Percentiles rank a stretch among this genome's conserved stretches.
Conservation (phyloP, 768 basidiomycete species). For the Lactifluus rugatus region DNA sequence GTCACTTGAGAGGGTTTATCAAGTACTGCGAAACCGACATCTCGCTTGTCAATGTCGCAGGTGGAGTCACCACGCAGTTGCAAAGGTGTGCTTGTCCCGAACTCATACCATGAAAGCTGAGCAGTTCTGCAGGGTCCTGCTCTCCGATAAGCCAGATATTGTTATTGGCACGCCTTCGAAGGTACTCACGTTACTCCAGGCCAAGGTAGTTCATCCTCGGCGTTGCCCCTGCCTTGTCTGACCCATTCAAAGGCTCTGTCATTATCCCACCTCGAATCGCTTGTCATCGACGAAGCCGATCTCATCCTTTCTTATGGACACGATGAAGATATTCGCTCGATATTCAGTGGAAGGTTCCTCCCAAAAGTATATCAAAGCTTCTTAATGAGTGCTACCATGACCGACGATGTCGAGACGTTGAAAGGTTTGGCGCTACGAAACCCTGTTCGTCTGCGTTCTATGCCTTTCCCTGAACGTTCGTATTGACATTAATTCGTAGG, state of each 20-base stretch:
- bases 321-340: constrained; percentile 74
- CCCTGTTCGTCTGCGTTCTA: constrained; percentile 50
- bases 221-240: background rate
- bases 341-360: constrained; percentile 57
- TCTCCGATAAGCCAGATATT: constrained; percentile 70
- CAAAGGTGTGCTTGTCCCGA: constrained; percentile 45
- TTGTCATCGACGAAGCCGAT: constrained; percentile 97
- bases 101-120: background rate
- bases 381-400: constrained; percentile 96
- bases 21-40: constrained; percentile 76
- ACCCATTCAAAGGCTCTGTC: constrained; percentile 46
- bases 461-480: background rate
- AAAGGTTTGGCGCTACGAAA: constrained; percentile 82
- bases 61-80: constrained; percentile 58
- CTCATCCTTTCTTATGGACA: constrained; percentile 95
- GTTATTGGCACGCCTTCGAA: constrained; percentile 73
- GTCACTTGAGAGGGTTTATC: constrained; percentile 53
- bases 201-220: constrained; percentile 38
- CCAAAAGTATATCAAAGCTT: constrained; percentile 85
- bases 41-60: constrained; percentile 62
- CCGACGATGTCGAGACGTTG: constrained; percentile 85
- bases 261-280: constrained; percentile 60
- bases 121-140: constrained; percentile 30
- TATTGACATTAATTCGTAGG: constrained; percentile 34
- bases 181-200: constrained; percentile 54